Percentiles rank a stretch among this genome's conserved stretches.
phyloP scores from a whole-genome alignment of 345 rosid genomes.

The Aegle marmelos region DNA sequence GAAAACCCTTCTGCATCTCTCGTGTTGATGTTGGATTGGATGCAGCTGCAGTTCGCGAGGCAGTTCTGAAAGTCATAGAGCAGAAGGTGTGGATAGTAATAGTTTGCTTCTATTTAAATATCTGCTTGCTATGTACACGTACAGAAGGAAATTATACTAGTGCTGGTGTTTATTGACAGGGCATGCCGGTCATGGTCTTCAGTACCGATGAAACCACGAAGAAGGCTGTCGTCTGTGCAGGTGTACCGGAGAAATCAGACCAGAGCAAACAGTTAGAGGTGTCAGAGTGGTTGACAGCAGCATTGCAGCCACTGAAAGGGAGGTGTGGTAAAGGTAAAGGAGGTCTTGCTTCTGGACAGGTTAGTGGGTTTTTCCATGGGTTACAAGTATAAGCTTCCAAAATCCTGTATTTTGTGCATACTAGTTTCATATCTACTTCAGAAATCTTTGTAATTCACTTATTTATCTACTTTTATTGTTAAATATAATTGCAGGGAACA shows the following conservation, averaged over 20 bases:
- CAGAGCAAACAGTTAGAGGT: constrained; percentile 64
- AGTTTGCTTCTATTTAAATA: not conserved
- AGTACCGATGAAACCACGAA: constrained; percentile 78
- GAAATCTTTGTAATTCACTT: too few species aligned
- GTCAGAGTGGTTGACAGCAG: constrained; percentile 81
- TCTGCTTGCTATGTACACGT: not conserved
- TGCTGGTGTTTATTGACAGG: constrained; percentile 41
- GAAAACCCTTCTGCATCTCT: constrained; percentile 69
- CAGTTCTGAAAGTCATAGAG: constrained; percentile 70
- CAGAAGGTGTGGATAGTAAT: constrained; percentile 46
- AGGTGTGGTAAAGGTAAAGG: constrained; percentile 87
- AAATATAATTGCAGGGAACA: constrained; percentile 56
- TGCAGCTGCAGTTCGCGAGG: constrained; percentile 95
- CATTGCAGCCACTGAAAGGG: constrained; percentile 81
- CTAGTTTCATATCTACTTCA: not conserved
- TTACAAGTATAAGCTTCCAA: not conserved
- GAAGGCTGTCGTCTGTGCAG: constrained; percentile 90
- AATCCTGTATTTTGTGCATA: not conserved
- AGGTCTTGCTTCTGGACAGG: constrained; percentile 97
- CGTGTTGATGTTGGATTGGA: constrained; percentile 85
- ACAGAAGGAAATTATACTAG: not conserved
- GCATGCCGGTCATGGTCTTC: constrained; percentile 79
- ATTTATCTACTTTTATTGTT: not conserved
- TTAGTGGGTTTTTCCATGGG: constrained; percentile 22
- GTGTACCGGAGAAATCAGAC: constrained; percentile 68